A percentile compares a stretch with the other conserved stretches of the same genome.
Evolutionary conservation across 208 protist genomes (phyloP).

Genomic region (Crithidia bombi): DNA sequence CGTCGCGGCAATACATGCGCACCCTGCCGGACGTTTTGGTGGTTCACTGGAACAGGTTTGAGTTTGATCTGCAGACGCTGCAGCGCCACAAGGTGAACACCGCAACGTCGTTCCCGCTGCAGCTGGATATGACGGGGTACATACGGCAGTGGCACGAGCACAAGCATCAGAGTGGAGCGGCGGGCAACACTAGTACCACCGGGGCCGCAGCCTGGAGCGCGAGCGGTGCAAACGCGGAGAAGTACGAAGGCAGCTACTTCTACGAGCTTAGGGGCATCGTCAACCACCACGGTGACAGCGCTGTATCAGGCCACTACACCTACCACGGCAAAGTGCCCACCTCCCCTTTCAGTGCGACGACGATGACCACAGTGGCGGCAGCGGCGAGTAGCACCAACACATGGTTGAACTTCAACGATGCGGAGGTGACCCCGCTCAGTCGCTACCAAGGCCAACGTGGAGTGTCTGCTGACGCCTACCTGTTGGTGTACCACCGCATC

Average conservation of each 20-base stretch:
- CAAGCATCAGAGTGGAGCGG: constrained; percentile 11
- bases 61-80: constrained; percentile 69
- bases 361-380: not conserved
- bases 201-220: not conserved
- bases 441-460: constrained; percentile 48
- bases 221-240: not conserved
- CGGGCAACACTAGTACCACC: not conserved
- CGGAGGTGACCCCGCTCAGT: constrained; percentile 49
- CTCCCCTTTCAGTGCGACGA: not conserved
- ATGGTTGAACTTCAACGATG: constrained; percentile 83
- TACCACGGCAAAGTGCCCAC: constrained; percentile 63
- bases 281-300: constrained; percentile 72
- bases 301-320: constrained; percentile 82
- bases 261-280: constrained; percentile 79
- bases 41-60: constrained; percentile 82
- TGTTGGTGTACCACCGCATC: constrained; percentile 72
- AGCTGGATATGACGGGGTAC: constrained; percentile 67
- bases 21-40: constrained; percentile 77
- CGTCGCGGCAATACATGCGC: constrained; percentile 73
- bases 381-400: not conserved
- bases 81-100: constrained; percentile 69
- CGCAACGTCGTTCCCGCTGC: constrained; percentile 50
- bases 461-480: constrained; percentile 65
- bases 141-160: constrained; percentile 58
- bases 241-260: constrained; percentile 5